Evolutionary conservation across 495 filamentous ascomycete species (phyloP), one percentile per base, ranked within the genome.

Genomic region (Penicillium angulare): DNA sequence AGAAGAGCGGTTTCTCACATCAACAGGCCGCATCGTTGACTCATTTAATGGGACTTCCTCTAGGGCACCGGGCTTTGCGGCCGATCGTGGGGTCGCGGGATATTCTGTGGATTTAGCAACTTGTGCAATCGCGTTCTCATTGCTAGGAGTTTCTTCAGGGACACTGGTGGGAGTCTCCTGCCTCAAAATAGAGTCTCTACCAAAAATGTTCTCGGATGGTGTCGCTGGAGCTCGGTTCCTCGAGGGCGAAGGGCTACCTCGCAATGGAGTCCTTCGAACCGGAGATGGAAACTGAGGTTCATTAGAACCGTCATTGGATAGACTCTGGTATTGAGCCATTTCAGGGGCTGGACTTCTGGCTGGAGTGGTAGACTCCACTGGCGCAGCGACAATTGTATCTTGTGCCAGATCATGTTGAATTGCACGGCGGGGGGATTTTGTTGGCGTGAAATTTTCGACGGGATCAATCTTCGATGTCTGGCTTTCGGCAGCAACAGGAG

Each of bases 21-120:
- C 57, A 3, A 40, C 39, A 10, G 24, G 36, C 8, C 59, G 43
- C 8, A 39, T 35, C 15, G 41, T 33, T 4, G 55, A 47, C 38
- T 64, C 61, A 31, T 64, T 64, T n/a, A 52, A 41, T 2, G 61
- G 45, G 5, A 64, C 50, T 29, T 64, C 61, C 36, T 61, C 63
- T 21, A 68, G 45, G 0, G 59, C 65, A 43, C 59, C 63, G 7
- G 64, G 44, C 43, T 64, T 66, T 10, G 53, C 50, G 3, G 39
- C 50, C 21, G 56, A 60, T 20, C 56, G 61, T 12, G 57, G 55
- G 1, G 53, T 50, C 7, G 55, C 34, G 20, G 59, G 13, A n/a
- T 61, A 35, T 23, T 57, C 57, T 7, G 49, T 18, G 43, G 24
- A 36, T 10, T 44, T 65, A 55, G 49, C 20, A 21, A 38, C 22